Evolutionary conservation across 768 basidiomycete genomes (phyloP).

Genomic region (Rhodotorula diobovata): DNA sequence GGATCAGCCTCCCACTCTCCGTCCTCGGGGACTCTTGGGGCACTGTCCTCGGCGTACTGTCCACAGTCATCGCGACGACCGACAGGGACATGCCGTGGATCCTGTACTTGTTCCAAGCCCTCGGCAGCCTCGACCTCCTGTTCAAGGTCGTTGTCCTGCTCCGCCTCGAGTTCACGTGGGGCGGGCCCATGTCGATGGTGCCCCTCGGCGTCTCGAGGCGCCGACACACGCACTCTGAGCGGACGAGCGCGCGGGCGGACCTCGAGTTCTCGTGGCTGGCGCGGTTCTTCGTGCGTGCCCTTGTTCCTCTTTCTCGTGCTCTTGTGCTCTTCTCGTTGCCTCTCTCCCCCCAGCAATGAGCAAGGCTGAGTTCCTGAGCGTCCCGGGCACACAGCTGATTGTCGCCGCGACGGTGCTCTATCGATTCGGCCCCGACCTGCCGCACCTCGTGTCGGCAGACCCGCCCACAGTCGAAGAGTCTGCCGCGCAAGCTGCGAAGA

Average conservation of each 20-base stretch:
- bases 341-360: no score
- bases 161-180: neutral
- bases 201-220: neutral
- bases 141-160: neutral
- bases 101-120: no score
- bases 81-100: no score
- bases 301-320: neutral
- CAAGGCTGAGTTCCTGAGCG: neutral
- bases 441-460: neutral
- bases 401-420: no score
- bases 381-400: neutral
- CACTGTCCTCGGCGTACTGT: no score
- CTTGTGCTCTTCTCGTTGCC: neutral
- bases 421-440: neutral
- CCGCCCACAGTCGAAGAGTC: no score
- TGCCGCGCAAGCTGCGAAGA: no score
- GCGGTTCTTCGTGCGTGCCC: neutral
- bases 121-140: neutral
- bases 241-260: neutral
- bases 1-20: neutral
- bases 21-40: neutral
- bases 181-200: neutral
- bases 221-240: neutral
- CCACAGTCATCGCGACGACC: no score
- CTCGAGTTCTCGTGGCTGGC: neutral